phyloP scores from a whole-genome alignment of 2,329 filamentous ascomycete genomes.

The Aphanoascus verrucosus region DNA sequence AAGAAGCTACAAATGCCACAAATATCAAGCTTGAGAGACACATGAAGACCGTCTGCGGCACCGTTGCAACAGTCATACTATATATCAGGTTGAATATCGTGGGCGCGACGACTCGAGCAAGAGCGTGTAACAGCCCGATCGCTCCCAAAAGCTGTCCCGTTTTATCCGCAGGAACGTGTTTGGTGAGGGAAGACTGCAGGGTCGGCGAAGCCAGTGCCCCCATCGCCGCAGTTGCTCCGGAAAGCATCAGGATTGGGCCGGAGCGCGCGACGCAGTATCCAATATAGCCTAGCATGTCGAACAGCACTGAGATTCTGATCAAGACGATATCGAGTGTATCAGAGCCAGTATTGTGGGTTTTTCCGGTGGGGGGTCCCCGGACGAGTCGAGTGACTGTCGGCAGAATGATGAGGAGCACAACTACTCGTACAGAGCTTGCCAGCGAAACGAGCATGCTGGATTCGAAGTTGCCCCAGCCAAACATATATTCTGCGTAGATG shows the following conservation, averaged over 20 bases:
- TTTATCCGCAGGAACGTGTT: constrained; percentile 73
- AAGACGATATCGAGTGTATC: constrained; percentile 68
- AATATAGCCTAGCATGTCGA: constrained; percentile 64
- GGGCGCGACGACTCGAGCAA: constrained; percentile 68
- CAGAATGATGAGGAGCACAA: constrained; percentile 62
- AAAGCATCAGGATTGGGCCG: constrained; percentile 55
- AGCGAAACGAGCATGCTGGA: constrained; percentile 70
- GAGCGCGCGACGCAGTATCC: constrained; percentile 61
- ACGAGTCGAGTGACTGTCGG: constrained; percentile 68
- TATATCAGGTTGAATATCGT: constrained; percentile 80
- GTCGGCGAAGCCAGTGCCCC: constrained; percentile 81
- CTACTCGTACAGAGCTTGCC: constrained; percentile 65
- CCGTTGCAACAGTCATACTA: constrained; percentile 63
- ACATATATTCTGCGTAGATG: constrained; percentile 70
- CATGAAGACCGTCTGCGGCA: constrained; percentile 74
- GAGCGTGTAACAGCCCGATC: constrained; percentile 71
- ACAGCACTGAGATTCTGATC: constrained; percentile 62
- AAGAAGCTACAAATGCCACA: constrained; percentile 54
- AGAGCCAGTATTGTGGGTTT: constrained; percentile 52
- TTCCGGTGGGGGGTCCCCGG: constrained; percentile 34
- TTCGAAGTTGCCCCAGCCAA: constrained; percentile 72
- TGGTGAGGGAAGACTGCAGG: constrained; percentile 72
- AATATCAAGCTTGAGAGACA: constrained; percentile 58
- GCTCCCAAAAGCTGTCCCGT: constrained; percentile 85
- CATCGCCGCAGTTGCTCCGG: constrained; percentile 61